These are phyloP conservation scores for Blastocystis hominis DNA, from an alignment of 352 stramenopile species.

Conservation along the genomic window DNA sequence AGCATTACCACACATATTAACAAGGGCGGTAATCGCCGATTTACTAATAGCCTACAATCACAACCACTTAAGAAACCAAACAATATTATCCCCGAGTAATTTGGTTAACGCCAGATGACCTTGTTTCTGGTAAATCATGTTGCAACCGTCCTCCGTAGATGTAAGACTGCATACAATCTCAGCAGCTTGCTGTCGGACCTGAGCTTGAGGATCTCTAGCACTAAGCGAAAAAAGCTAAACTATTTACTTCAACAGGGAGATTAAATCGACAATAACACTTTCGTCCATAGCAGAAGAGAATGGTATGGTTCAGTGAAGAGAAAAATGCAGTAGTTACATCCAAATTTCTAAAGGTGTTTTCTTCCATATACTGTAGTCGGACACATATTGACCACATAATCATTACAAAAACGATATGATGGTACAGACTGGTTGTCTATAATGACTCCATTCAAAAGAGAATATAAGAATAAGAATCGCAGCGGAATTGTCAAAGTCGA, in stretches of 20 bases:
- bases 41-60: slow-evolving; percentile 2
- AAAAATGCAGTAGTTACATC: too few relatives aligned
- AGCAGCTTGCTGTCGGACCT: background rate
- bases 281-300: background rate
- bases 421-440: background rate
- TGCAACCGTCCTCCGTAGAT: background rate
- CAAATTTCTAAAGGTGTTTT: too few relatives aligned
- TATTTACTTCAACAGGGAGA: background rate
- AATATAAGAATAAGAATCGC: background rate
- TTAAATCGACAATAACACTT: background rate
- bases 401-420: background rate
- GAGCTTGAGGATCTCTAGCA: slow-evolving; percentile 2
- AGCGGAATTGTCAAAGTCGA: background rate
- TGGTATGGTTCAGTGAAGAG: too few relatives aligned
- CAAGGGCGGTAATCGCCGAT: slow-evolving; percentile 10
- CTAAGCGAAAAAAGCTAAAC: background rate
- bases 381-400: background rate
- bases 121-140: background rate
- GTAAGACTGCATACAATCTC: slow-evolving; percentile 27
- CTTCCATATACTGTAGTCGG: background rate
- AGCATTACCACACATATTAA: slow-evolving; percentile 30
- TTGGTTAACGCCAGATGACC: slow-evolving; percentile 1
- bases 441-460: background rate
- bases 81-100: slow-evolving; percentile 11
- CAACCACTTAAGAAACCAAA: background rate